phyloP scores from a whole-genome alignment of 257 asterid species.

The Leptodermis oblonga region DNA sequence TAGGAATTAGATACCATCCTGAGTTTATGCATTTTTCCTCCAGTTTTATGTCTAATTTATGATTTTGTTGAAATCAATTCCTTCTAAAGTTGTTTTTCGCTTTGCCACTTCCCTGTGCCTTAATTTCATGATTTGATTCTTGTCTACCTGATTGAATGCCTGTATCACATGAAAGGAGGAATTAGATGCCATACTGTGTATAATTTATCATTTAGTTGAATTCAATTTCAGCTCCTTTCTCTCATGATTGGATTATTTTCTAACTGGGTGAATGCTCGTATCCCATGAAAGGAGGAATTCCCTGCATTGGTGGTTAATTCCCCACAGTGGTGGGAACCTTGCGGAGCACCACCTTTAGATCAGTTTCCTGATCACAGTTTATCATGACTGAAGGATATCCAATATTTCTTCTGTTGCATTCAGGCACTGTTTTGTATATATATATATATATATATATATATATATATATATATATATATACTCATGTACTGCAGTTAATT shows the following conservation, averaged over 20 bases:
- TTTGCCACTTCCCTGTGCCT: too few relatives aligned
- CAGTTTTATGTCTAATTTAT: not conserved
- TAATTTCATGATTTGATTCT: not conserved
- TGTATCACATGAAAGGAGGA: not conserved
- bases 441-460: not conserved
- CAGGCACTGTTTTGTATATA: not conserved
- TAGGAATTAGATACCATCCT: not conserved
- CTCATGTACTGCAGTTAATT: not conserved
- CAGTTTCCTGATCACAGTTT: not conserved
- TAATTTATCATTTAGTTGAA: not conserved
- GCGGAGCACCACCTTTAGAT: not conserved
- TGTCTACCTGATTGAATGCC: not conserved
- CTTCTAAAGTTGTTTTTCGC: too few relatives aligned
- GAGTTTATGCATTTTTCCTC: not conserved
- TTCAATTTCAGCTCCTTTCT: too few relatives aligned
- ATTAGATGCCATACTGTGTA: not conserved
- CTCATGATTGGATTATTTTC: not conserved
- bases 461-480: not conserved
- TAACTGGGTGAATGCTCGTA: too few relatives aligned
- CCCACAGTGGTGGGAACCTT: not conserved
- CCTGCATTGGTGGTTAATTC: not conserved
- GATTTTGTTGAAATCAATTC: not conserved
- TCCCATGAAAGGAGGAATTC: too few relatives aligned
- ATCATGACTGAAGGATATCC: not conserved
- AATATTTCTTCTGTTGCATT: too few relatives aligned